Evolutionary conservation across 768 basidiomycete genomes (phyloP), one percentile per base, ranked within the genome.

Genomic region (Daedaleopsis nitida): DNA sequence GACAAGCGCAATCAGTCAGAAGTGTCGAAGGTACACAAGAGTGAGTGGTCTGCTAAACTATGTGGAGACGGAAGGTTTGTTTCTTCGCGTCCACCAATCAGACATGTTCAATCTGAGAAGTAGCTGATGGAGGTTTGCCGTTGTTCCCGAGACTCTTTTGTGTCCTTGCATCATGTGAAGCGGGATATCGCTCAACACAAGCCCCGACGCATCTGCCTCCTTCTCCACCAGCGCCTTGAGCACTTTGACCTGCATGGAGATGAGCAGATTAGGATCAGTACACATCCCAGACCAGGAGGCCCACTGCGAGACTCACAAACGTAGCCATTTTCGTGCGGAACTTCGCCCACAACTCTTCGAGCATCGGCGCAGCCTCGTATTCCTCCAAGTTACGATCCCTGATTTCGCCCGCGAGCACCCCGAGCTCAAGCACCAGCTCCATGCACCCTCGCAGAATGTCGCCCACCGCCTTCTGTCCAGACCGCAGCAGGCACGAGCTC

Each of bases 401-500:
- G 4, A 88, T 67, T 55, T 88, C 87, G 8, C 87, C 86, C 0
- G 86, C 81, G 23, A 91, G 76, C 23, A 89, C 77, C 24, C 85
- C 82, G 63, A 90, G 83, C 55, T 89, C 86, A 48, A 94, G 76
- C 4, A 92, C 79, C 39, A 84, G 70, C 67, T 89, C 87, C 62
- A 93, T 74, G 34, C 81, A 78, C 24, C 81, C 80, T 16, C 86
- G 81, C 24, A 94, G 76, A 35, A 87, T 73, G 64, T 91, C 89
- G 0, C 87, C 85, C 1, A 83, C 84, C 8, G 80, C 78, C 64
- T 82, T 79, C 71, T 94, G 92, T 3, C 81, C 79, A 0, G 88
- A 86, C 44, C 89, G 78, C 50, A 94, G 72, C 24, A 93, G 76
- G 69, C 91, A 93, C 14, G 89, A 87, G 57, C 81, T 86, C 45